These are phyloP conservation scores for Monilinia polystroma DNA, from an alignment of 2,329 filamentous ascomycete genomes.

Conservation along the genomic window DNA sequence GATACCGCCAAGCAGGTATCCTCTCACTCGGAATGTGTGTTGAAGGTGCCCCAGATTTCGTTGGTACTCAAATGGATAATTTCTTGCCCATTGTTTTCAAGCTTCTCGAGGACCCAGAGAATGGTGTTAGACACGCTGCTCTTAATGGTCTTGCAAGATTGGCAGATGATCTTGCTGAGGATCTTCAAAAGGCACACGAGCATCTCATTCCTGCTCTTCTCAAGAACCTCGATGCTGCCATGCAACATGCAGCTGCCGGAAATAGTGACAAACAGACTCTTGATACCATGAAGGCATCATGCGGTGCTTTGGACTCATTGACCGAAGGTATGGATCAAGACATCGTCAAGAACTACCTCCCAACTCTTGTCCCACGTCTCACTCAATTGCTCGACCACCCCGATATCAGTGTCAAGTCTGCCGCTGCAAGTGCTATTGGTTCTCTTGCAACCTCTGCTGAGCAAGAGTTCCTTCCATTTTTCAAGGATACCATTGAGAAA, in stretches of 20 bases:
- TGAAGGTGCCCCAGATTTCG: slow-evolving; percentile 95
- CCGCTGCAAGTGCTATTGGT: slow-evolving; percentile 84
- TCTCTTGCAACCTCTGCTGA: slow-evolving; percentile 86
- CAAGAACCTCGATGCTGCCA: slow-evolving; percentile 81
- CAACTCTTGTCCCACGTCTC: slow-evolving; percentile 79
- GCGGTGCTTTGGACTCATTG: slow-evolving; percentile 86
- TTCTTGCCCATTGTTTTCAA: slow-evolving; percentile 83
- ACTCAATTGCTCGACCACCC: slow-evolving; percentile 79
- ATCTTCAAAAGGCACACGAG: slow-evolving; percentile 82
- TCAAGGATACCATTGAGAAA: slow-evolving; percentile 85
- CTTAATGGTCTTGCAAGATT: slow-evolving; percentile 85
- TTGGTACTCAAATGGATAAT: slow-evolving; percentile 84
- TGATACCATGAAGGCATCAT: slow-evolving; percentile 84
- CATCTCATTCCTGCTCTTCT: slow-evolving; percentile 80
- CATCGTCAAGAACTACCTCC: slow-evolving; percentile 78
- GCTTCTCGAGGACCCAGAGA: slow-evolving; percentile 80
- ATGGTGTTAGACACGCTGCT: slow-evolving; percentile 81
- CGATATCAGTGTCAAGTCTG: slow-evolving; percentile 85
- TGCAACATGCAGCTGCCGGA: slow-evolving; percentile 50
- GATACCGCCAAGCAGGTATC: slow-evolving; percentile 86
- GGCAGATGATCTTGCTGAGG: slow-evolving; percentile 89
- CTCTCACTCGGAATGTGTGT: slow-evolving; percentile 90
- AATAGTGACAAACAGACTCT: slow-evolving; percentile 69
- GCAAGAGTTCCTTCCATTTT: slow-evolving; percentile 84
- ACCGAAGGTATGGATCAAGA: slow-evolving; percentile 81